A percentile compares a stretch with the other conserved stretches of the same genome.
These are phyloP conservation scores for Diaporthe longicolla DNA, from an alignment of 2,329 filamentous ascomycete genomes.

Conservation along the genomic window DNA sequence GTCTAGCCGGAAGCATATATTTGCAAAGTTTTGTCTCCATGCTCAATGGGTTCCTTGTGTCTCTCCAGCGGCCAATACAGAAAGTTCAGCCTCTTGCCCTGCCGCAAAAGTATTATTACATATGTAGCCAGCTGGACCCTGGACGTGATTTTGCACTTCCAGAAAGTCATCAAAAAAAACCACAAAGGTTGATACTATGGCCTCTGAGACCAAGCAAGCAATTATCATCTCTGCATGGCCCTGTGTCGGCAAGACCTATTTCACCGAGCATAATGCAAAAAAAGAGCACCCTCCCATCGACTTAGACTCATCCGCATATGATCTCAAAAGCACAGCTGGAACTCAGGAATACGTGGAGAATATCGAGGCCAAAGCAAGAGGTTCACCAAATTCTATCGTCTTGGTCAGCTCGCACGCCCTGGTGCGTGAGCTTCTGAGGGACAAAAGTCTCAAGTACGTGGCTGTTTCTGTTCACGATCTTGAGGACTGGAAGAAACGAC, in stretches of 20 bases:
- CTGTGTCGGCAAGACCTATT: conserved; percentile 12
- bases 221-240: conserved; percentile 26
- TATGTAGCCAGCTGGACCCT: neutral
- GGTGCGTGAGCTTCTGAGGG: conserved; percentile 3
- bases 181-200: neutral
- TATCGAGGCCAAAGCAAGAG: neutral
- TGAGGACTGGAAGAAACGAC: conserved; percentile 17
- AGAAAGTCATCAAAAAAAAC: too few species aligned
- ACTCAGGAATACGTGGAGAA: neutral
- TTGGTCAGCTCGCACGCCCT: conserved; percentile 3
- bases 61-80: neutral
- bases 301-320: conserved; percentile 12
- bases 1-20: neutral
- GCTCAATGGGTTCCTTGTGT: neutral
- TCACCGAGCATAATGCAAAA: neutral
- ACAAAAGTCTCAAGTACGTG: neutral
- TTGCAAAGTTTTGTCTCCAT: neutral
- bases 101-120: neutral
- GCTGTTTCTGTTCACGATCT: conserved; percentile 10
- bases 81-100: neutral
- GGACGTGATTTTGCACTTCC: too few species aligned
- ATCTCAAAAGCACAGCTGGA: conserved; percentile 1
- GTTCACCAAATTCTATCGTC: neutral
- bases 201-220: neutral
- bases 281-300: neutral